These are phyloP conservation scores for Pestalotiopsis sp. DNA, from an alignment of 2,329 filamentous ascomycete species.

Conservation along the genomic window DNA sequence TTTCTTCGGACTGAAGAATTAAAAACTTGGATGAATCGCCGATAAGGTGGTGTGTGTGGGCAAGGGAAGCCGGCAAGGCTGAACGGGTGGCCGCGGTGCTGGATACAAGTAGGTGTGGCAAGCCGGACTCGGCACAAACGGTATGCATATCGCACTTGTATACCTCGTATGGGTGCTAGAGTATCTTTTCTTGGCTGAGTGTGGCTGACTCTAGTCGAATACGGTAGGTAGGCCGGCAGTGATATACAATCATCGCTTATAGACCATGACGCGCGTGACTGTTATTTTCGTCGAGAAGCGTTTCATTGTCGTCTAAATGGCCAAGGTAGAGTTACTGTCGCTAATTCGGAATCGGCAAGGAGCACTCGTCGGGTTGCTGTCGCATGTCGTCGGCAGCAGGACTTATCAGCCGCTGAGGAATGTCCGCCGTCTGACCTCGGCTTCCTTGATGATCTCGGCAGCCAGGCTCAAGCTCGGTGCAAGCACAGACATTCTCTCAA, in stretches of 20 bases:
- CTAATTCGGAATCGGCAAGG: not conserved
- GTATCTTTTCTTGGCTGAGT: not conserved
- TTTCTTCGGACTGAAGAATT: not conserved
- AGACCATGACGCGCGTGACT: not conserved
- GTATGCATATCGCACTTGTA: too few relatives aligned
- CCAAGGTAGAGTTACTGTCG: not conserved
- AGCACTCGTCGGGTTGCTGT: not conserved
- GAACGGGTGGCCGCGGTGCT: not conserved
- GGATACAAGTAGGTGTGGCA: too few relatives aligned
- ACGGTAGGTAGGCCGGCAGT: not conserved
- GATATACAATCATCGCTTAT: not conserved
- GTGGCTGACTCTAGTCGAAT: not conserved
- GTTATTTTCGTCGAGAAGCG: not conserved
- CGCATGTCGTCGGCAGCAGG: not conserved
- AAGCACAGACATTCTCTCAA: conserved; percentile 73
- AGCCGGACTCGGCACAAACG: too few relatives aligned
- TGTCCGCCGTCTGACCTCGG: conserved; percentile 70
- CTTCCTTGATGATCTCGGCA: conserved; percentile 81
- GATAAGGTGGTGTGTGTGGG: not conserved
- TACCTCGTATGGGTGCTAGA: too few relatives aligned
- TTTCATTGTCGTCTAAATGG: not conserved
- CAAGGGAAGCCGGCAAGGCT: conserved; percentile 1
- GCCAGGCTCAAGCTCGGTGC: conserved; percentile 76
- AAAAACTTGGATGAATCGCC: too few relatives aligned
- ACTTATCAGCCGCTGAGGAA: conserved; percentile 55